A percentile compares a stretch with the other conserved stretches of the same genome.
phyloP scores from a whole-genome alignment of 805 yeast genomes.

The Isabelozyma gotoi region DNA sequence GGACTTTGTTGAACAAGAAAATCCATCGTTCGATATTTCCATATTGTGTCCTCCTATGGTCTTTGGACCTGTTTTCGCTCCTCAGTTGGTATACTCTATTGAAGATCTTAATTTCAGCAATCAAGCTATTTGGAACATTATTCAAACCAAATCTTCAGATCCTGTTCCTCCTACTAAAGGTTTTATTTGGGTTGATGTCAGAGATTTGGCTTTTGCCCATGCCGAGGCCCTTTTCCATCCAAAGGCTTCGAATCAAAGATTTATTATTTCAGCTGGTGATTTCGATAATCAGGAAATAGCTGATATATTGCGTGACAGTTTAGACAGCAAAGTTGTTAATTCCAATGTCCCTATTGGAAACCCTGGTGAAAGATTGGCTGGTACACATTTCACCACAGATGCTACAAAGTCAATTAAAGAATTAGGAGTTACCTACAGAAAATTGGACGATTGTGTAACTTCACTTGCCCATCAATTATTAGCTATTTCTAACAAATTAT shows the following conservation, averaged over 20 bases:
- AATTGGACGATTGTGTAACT: constrained; percentile 3
- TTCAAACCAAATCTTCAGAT: constrained; percentile 6
- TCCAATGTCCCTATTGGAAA: constrained; percentile 11
- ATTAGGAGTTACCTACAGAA: constrained; percentile 15
- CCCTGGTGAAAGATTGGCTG: constrained; percentile 16
- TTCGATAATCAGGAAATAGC: constrained; percentile 28
- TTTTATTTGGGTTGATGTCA: constrained; percentile 7
- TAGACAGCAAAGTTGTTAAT: constrained; percentile 4
- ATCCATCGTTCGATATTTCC: constrained; percentile 14
- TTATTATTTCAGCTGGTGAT: constrained; percentile 26
- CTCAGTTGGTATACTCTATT: constrained; percentile 10
- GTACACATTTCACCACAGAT: constrained; percentile 23
- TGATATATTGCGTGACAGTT: constrained; percentile 11
- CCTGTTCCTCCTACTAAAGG: constrained; percentile 17
- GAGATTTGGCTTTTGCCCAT: constrained; percentile 8
- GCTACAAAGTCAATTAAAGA: constrained; percentile 16
- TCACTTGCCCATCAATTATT: constrained; percentile 2
- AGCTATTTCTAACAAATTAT: not conserved
- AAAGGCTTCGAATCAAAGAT: constrained; percentile 8
- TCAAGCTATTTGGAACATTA: constrained; percentile 17
- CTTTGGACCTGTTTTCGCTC: constrained; percentile 17
- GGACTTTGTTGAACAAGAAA: constrained; percentile 11
- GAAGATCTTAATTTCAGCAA: constrained; percentile 13
- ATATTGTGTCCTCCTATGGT: constrained; percentile 18
- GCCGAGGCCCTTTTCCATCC: constrained; percentile 4